A percentile compares a stretch with the other conserved stretches of the same genome.
phyloP scores from a whole-genome alignment of 176 grass and related monocot species.

The Carex myosuroides region DNA sequence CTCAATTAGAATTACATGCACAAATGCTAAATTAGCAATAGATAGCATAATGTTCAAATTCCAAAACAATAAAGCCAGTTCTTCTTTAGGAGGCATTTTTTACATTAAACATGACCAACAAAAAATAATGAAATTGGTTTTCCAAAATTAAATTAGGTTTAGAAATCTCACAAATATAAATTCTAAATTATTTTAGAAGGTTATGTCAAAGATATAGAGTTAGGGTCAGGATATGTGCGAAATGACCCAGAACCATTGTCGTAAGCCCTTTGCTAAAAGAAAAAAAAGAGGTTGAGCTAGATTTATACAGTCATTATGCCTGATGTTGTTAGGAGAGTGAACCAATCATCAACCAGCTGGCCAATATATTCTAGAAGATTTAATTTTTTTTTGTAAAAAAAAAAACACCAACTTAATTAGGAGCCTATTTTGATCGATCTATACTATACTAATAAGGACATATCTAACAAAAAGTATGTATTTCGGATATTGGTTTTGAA shows the following conservation, averaged over 20 bases:
- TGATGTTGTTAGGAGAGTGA: neutral
- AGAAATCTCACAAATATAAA: neutral
- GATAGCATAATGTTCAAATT: neutral
- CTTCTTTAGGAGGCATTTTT: neutral
- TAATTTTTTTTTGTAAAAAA: neutral
- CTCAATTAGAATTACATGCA: neutral
- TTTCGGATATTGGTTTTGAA: neutral
- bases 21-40: neutral
- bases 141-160: neutral
- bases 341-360: neutral
- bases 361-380: neutral
- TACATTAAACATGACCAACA: neutral
- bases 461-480: neutral
- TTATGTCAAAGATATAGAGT: neutral
- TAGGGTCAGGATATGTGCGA: neutral
- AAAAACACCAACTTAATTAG: neutral
- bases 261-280: neutral
- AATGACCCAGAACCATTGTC: neutral
- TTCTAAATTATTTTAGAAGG: neutral
- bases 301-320: neutral
- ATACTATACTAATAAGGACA: neutral
- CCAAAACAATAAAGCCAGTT: neutral
- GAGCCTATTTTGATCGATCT: neutral
- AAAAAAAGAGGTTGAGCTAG: neutral
- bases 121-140: neutral